Percentiles rank a stretch among this genome's conserved stretches.
These are phyloP conservation scores for Pleurotus salmoneostramineus DNA, from an alignment of 768 basidiomycete species.

Conservation along the genomic window DNA sequence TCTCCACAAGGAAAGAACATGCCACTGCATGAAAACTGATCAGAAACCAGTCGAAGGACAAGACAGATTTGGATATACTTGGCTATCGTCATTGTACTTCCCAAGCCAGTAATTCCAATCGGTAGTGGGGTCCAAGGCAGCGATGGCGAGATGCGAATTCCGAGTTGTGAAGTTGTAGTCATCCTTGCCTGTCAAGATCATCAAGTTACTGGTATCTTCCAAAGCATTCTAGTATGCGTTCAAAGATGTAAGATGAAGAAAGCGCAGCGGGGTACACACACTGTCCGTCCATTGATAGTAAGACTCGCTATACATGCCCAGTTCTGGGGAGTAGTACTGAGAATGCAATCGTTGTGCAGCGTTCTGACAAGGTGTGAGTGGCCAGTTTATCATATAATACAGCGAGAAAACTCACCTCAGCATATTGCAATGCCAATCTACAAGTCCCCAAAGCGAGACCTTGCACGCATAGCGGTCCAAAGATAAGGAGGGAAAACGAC, in stretches of 20 bases:
- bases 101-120: constrained; percentile 40
- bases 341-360: constrained; percentile 29
- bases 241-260: neutral
- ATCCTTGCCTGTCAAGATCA: constrained; percentile 44
- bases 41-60: neutral
- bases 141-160: constrained; percentile 38
- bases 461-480: too few relatives aligned
- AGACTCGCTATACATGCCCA: constrained; percentile 42
- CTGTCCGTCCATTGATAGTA: constrained; percentile 52
- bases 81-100: constrained; percentile 55
- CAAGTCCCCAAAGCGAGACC: neutral
- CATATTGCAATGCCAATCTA: neutral
- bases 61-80: constrained; percentile 9
- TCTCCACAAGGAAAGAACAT: constrained; percentile 54
- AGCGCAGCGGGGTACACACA: constrained; percentile 18
- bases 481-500: too few relatives aligned
- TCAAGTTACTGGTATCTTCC: constrained; percentile 57
- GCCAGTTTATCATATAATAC: too few relatives aligned
- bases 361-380: constrained; percentile 11
- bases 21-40: constrained; percentile 33
- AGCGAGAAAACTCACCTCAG: neutral
- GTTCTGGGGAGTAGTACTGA: constrained; percentile 35
- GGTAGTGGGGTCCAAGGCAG: constrained; percentile 32
- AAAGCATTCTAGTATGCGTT: constrained; percentile 41
- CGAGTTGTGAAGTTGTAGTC: constrained; percentile 37